These are phyloP conservation scores for Cladosporium cucumerinum DNA, from an alignment of 2,329 filamentous ascomycete species.

Conservation along the genomic window DNA sequence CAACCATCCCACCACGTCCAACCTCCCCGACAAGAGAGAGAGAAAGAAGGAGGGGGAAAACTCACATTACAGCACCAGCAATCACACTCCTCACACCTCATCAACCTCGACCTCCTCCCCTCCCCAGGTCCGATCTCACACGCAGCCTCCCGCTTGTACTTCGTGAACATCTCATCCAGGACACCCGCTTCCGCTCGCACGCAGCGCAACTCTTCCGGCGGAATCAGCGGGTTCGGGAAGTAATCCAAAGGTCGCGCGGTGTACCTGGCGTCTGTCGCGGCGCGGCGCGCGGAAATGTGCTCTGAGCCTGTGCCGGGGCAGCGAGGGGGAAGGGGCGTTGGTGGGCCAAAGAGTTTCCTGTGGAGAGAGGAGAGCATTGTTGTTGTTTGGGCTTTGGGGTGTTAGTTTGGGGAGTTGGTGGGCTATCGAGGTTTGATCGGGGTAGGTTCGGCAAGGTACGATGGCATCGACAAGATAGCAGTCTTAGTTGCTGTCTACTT, in stretches of 20 bases:
- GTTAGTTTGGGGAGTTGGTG: neutral
- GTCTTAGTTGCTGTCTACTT: neutral
- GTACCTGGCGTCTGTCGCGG: neutral
- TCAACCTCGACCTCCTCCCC: neutral
- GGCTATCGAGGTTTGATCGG: neutral
- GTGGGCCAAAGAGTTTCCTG: neutral
- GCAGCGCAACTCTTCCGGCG: neutral
- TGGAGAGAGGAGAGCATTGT: neutral
- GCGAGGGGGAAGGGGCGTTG: neutral
- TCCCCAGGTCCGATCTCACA: neutral
- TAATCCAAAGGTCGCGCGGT: constrained; percentile 1
- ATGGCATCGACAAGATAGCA: neutral
- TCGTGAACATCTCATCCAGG: neutral
- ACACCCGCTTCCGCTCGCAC: neutral
- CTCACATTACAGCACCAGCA: constrained; percentile 10
- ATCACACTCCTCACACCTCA: constrained; percentile 1
- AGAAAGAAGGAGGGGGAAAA: neutral
- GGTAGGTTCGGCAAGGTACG: neutral
- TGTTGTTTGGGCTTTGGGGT: neutral
- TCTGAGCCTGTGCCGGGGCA: neutral
- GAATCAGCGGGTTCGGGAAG: neutral
- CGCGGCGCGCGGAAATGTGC: neutral
- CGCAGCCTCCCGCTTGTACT: constrained; percentile 7
- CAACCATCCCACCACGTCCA: neutral
- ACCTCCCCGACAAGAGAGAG: neutral